These are phyloP conservation scores for Starmera caribaea DNA, from an alignment of 805 yeast genomes.

Conservation along the genomic window DNA sequence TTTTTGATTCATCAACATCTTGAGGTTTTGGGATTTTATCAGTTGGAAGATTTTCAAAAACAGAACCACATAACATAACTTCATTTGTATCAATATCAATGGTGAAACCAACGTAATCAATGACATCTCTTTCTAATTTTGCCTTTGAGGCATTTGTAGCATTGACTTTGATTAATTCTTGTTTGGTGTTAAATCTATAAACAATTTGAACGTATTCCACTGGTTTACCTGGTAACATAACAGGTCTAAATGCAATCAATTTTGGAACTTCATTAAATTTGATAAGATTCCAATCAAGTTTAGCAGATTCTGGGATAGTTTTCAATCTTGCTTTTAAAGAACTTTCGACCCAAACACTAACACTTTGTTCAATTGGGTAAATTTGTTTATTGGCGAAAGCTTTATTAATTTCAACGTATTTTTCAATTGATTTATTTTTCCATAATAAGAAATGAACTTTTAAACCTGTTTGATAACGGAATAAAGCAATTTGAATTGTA, in stretches of 20 bases:
- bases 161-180: constrained; percentile 42
- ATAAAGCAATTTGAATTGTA: constrained; percentile 56
- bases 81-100: constrained; percentile 52
- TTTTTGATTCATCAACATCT: constrained; percentile 17
- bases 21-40: constrained; percentile 27
- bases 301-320: constrained; percentile 46
- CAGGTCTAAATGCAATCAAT: constrained; percentile 57
- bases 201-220: constrained; percentile 48
- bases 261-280: constrained; percentile 66
- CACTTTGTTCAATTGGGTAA: constrained; percentile 30
- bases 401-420: constrained; percentile 67
- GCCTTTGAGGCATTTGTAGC: constrained; percentile 34
- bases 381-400: constrained; percentile 62
- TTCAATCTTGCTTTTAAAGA: constrained; percentile 43
- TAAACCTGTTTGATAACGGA: constrained; percentile 57
- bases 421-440: constrained; percentile 79
- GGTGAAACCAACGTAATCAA: constrained; percentile 52
- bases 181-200: constrained; percentile 54
- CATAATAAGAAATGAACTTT: constrained; percentile 66
- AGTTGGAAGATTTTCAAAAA: constrained; percentile 47
- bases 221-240: constrained; percentile 49
- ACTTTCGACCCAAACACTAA: constrained; percentile 56
- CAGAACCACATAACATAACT: constrained; percentile 52
- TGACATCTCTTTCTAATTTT: constrained; percentile 40
- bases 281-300: constrained; percentile 68